Evolutionary conservation across 2,329 filamentous ascomycete genomes (phyloP).

Genomic region (Cercospora canescens): DNA sequence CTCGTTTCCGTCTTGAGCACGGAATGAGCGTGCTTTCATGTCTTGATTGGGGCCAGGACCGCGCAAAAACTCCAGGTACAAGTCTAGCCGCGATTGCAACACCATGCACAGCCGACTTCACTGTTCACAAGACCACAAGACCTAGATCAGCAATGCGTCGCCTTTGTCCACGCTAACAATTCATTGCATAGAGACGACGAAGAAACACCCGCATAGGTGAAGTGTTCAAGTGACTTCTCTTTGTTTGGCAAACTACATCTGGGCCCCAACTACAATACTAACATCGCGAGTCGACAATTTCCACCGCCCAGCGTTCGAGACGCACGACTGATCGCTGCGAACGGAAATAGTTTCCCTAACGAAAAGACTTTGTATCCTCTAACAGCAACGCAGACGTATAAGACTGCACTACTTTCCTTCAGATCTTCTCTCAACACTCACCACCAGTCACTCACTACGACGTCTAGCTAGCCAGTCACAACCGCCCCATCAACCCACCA

Average conservation of each 20-base stretch:
- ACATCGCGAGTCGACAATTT: background rate
- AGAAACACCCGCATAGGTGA: background rate
- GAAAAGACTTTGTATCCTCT: background rate
- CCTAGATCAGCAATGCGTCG: background rate
- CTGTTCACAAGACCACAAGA: background rate
- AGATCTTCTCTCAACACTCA: background rate
- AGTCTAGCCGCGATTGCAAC: background rate
- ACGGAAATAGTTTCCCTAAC: background rate
- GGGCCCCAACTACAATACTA: background rate
- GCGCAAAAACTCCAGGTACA: background rate
- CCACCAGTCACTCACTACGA: background rate
- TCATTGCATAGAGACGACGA: background rate
- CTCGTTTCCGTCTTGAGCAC: background rate
- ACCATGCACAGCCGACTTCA: background rate
- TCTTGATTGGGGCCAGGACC: background rate
- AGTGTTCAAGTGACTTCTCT: background rate
- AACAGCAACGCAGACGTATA: background rate
- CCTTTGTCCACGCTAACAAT: background rate
- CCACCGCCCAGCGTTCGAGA: background rate
- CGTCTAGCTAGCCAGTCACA: background rate
- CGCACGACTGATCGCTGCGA: background rate
- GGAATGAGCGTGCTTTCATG: background rate
- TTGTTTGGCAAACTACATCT: background rate
- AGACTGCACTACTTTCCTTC: background rate
- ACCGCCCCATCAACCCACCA: background rate